Conservation (phyloP, 345 rosid genomes). For the Linum lewisii region DNA sequence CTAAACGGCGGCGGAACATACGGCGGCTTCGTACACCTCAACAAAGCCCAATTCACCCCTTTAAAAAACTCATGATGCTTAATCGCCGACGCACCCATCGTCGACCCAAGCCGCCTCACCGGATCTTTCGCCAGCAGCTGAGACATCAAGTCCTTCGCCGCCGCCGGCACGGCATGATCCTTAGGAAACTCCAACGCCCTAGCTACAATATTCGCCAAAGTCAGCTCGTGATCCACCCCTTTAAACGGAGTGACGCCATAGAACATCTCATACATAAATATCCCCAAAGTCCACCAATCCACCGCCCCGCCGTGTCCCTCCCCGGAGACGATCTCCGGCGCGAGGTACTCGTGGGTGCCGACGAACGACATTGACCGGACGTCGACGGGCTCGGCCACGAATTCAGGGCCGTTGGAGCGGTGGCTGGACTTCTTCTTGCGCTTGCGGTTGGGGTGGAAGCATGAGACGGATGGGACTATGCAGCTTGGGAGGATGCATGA, state of each 20-base stretch:
- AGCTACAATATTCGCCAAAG: slow-evolving; percentile 83
- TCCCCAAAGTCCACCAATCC: slow-evolving; percentile 95
- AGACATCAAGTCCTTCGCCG: slow-evolving; percentile 59
- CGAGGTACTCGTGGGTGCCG: slow-evolving; percentile 89
- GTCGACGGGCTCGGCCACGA: slow-evolving; percentile 77
- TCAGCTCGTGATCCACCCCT: slow-evolving; percentile 84
- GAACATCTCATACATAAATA: slow-evolving; percentile 71
- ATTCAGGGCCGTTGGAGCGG: slow-evolving; percentile 49
- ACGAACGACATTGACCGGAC: slow-evolving; percentile 90
- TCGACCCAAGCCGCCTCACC: slow-evolving; percentile 56
- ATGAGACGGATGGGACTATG: slow-evolving; percentile 79
- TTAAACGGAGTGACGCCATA: slow-evolving; percentile 71
- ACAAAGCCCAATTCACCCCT: slow-evolving; percentile 88
- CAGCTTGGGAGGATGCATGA: slow-evolving; percentile 81
- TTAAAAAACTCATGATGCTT: slow-evolving; percentile 76
- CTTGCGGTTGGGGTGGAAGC: slow-evolving; percentile 62
- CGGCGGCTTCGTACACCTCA: slow-evolving; percentile 74
- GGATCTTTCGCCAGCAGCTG: slow-evolving; percentile 77
- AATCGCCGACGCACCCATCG: slow-evolving; percentile 74
- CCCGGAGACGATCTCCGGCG: slow-evolving; percentile 85
- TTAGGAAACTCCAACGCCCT: slow-evolving; percentile 87
- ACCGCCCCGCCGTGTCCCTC: slow-evolving; percentile 88
- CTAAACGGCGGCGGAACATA: slow-evolving; percentile 64
- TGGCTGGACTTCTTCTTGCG: slow-evolving; percentile 41
- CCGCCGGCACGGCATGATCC: slow-evolving; percentile 47